Evolutionary conservation across 2,329 filamentous ascomycete genomes (phyloP).

Genomic region (Periconia sp.): DNA sequence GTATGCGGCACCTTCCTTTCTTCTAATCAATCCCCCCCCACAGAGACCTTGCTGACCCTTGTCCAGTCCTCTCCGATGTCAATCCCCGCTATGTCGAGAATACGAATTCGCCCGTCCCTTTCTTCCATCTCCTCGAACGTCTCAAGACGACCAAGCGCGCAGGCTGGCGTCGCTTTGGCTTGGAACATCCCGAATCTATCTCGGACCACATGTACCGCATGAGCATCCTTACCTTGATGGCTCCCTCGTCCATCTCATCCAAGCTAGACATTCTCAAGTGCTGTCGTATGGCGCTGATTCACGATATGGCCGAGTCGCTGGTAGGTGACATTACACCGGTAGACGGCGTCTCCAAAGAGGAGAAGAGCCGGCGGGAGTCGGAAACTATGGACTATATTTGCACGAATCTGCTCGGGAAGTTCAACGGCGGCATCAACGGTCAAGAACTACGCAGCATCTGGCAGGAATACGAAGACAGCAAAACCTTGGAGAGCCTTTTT

Average conservation of each 20-base stretch:
- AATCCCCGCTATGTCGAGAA: slow-evolving; percentile 63
- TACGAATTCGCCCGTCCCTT: slow-evolving; percentile 78
- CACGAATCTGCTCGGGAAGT: slow-evolving; percentile 71
- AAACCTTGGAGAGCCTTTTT: slow-evolving; percentile 83
- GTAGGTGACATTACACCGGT: slow-evolving; percentile 97
- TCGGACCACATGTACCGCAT: slow-evolving; percentile 99
- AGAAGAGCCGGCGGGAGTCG: slow-evolving; percentile 87
- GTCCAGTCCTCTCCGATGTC: slow-evolving; percentile 68
- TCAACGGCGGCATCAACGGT: slow-evolving; percentile 74
- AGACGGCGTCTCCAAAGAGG: slow-evolving; percentile 80
- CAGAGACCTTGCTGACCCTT: background rate
- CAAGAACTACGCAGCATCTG: slow-evolving; percentile 78
- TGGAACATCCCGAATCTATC: slow-evolving; percentile 82
- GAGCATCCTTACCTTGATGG: slow-evolving; percentile 94
- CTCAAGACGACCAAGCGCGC: slow-evolving; percentile 97
- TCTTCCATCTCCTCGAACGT: slow-evolving; percentile 92
- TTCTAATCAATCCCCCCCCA: background rate
- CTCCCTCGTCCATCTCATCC: slow-evolving; percentile 73
- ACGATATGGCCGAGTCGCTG: slow-evolving; percentile 96
- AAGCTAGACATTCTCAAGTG: slow-evolving; percentile 80
- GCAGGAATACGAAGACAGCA: slow-evolving; percentile 92
- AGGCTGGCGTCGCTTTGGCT: slow-evolving; percentile 90
- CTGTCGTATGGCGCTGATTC: slow-evolving; percentile 93
- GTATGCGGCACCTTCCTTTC: slow-evolving; percentile 38
- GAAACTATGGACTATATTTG: slow-evolving; percentile 93